Conservation (phyloP, 108 stramenopile genomes). For the Mediolabrus comicus region DNA sequence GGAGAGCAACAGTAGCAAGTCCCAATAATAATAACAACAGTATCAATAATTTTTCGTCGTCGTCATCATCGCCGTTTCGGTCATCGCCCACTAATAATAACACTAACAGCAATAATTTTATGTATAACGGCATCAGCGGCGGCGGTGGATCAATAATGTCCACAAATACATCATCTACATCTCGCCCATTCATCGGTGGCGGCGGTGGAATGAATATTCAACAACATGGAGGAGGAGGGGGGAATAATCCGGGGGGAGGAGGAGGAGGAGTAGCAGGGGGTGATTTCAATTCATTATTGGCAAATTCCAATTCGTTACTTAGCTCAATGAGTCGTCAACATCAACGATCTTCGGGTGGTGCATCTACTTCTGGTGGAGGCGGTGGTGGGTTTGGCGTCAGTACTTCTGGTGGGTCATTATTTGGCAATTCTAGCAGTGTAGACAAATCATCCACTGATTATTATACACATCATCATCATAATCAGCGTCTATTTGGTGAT, state of each 20-base stretch:
- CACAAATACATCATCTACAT: background rate
- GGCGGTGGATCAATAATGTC: background rate
- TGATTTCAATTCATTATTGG: slow-evolving; percentile 37
- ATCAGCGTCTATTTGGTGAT: background rate
- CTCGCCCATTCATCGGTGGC: background rate
- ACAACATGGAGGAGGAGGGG: background rate
- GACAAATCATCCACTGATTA: too few relatives aligned
- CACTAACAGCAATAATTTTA: background rate
- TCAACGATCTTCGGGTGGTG: background rate
- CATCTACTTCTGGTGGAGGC: background rate
- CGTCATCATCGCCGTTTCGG: background rate
- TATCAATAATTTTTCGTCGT: background rate
- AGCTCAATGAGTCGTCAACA: slow-evolving; percentile 4
- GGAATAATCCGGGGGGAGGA: background rate
- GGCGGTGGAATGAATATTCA: background rate
- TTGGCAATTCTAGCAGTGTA: background rate
- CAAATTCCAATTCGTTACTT: slow-evolving; percentile 19
- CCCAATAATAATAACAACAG: background rate
- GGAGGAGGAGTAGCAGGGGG: background rate
- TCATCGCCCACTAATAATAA: background rate
- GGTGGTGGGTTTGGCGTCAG: background rate
- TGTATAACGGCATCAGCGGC: background rate
- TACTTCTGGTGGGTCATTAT: too few relatives aligned
- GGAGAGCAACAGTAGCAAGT: slow-evolving; percentile 13
- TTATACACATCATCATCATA: background rate